Evolutionary conservation across 169 alveolate genomes (phyloP), one percentile per base, ranked within the genome.

Genomic region (Cryptosporidium viatorum): DNA sequence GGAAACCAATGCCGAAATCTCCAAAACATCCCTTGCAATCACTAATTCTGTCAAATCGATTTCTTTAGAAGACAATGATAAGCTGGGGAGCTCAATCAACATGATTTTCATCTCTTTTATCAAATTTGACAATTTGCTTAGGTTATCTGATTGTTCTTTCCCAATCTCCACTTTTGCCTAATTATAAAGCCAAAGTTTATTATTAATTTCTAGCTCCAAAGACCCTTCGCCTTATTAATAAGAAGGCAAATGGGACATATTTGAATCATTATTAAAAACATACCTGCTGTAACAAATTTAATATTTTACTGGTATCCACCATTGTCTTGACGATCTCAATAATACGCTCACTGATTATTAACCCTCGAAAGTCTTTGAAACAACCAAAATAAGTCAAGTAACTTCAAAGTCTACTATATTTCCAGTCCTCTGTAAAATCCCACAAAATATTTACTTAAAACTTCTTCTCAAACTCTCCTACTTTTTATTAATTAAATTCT

Each of bases 1-100:
- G 12, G 60, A 62, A 50, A 65, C 65, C 55, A 80, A 65, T 37
- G 23, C 69, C 2, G 89, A 59, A 5, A 80, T 31, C 6, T 80
- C 89, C 21, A 80, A 43, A 7, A 80, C 89, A 33, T 80, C 89
- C 33, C 89, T 80, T 16, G 89, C 89, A 16, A 80, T 62, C 37
- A 65, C 37, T 12, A 65, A 41, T 65, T 80, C 89, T 1, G 89
- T 80, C n/a, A 62, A 21, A 43, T 80, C 89, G 16, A 60, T 41
- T 50, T 80, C 89, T 29, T 80, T 65, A 29, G 89, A 80, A 35
- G 60, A 60, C 26, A 65, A 39, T 5, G 67, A 37, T 26, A 65
- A 37, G 33, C 80, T 80, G 10, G 89, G 89, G 26, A 80, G 45
- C 26, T 80, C 69, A 31, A 29, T 80, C 1, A 80, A 43, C 37